Base-by-base conservation (phyloP, 192 early-diverging fungal species). In the Umbelopsis sp. region DNA sequence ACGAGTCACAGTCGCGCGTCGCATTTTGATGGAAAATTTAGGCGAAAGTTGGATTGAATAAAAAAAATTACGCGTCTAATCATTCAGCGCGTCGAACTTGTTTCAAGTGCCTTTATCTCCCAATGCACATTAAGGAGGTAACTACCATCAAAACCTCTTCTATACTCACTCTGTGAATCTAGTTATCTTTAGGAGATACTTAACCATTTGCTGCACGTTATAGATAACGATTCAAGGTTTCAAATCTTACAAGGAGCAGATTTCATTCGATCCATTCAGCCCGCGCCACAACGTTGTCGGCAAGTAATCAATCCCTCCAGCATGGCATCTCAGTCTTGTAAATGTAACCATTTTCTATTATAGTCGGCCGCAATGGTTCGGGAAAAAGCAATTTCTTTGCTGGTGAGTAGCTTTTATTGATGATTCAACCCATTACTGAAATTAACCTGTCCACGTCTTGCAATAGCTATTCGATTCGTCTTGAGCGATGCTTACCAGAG, bases 191-290 rank as follows among this genome's bases (percentile, higher is more conserved):
- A n/a, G n/a, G n/a, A n/a, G 11, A 21, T 49, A 68, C 16, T 68
- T 26, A 54, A 14, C 22, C n/a, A 3, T 10, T 14, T 65, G 29
- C 26, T 3, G 38, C 20, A 9, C 26, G 1, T 16, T 52, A n/a
- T 66, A 93, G 90, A 95, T 98, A 75, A 89, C 91, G 43, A 99
- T 99, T 70, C 95, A 97, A 76, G 98, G 98, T 53, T 99, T 99
- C 90, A 99, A 99, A 83, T 97, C 95, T 76, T 99, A 99, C 84
- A 97, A 96, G 79, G 94, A 99, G 71, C 96, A 98, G 79, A 97
- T 92, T 17, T 86, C 88, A 21, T 93, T 95, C 52, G 95, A 98
- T 45, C 94, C 94, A 5, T 96, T 99, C 76, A 95, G 93, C 74
- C 90, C 89, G 4, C 84, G 90, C 34, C 96, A 97, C 80, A 99